These are phyloP conservation scores for Sugiyamaella chiloensis DNA, from an alignment of 805 yeast genomes.

Conservation along the genomic window DNA sequence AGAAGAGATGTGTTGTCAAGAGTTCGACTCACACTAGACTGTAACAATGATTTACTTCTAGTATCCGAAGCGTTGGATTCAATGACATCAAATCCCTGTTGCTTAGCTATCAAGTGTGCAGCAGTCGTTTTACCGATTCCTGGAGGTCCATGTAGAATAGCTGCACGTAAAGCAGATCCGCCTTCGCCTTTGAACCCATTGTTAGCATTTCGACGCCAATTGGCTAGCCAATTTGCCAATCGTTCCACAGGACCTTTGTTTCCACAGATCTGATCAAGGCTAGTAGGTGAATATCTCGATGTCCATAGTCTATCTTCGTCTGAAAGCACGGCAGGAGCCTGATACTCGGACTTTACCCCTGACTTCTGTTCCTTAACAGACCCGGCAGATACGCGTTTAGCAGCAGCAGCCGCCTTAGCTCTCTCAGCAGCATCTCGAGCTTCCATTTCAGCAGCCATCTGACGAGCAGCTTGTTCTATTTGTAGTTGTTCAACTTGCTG, in stretches of 20 bases:
- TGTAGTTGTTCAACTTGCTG: conserved; percentile 62
- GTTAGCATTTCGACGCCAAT: conserved; percentile 65
- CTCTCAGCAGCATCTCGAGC: conserved; percentile 1
- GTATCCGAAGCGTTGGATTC: conserved; percentile 91
- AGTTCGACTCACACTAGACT: conserved; percentile 63
- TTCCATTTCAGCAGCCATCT: conserved; percentile 46
- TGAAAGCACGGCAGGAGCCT: not conserved
- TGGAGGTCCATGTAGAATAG: conserved; percentile 86
- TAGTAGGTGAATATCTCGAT: conserved; percentile 82
- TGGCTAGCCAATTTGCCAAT: conserved; percentile 67
- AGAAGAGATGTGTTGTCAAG: conserved; percentile 78
- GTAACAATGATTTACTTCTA: conserved; percentile 74
- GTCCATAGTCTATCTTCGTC: conserved; percentile 71
- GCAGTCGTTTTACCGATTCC: conserved; percentile 94
- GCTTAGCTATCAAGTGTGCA: conserved; percentile 78
- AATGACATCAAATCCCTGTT: conserved; percentile 71
- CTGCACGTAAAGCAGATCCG: conserved; percentile 76
- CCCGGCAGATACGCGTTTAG: conserved; percentile 6
- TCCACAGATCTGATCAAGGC: conserved; percentile 79
- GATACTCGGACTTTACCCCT: not conserved
- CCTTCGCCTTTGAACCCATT: conserved; percentile 53
- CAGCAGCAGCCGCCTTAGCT: conserved; percentile 20
- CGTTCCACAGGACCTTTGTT: conserved; percentile 71
- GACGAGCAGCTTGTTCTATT: conserved; percentile 51
- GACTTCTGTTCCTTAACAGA: not conserved